Base-by-base conservation (phyloP, 140 eudicot genomes). In the Ambrosia hybrid region DNA sequence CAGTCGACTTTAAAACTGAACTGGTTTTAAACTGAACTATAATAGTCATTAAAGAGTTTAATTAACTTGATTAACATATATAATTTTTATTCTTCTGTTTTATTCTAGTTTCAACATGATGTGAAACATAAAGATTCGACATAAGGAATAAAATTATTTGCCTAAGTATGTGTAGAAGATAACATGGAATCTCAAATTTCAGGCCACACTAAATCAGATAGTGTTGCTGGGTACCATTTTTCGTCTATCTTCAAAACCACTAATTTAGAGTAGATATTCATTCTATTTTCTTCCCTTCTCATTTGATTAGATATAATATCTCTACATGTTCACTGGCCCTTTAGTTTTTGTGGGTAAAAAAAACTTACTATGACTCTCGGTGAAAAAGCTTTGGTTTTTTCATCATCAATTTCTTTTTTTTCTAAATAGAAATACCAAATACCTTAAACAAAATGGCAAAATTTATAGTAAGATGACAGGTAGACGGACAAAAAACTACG, bases 101-200 rank as follows among this genome's bases (percentile, higher is more conserved):
- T 41, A 65, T 65, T 65, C 53, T 39, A 41, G 37, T 64, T 64
- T 64, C 10, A 39, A 6, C 14, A 65, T 65, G 15, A 65, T 16
- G 37, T 15, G 70, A 73, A 73, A 36, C 43, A 49, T 34, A 38
- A 53, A 53, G 34, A 43, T 5, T 70, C 41, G 60, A 9, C 70
- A 16, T 3, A 21, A 6, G 58, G 70, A 71, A 71, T 45, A 78
- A 65, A 58, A 72, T 56, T 45, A 65, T 56, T 64, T 38, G 61
- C 55, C 56, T 33, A 41, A 71, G 65, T 51, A 71, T 53, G 67
- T 53, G 9, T 43, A 55, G 78, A 37, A 65, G 70, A 65, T 78
- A 65, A 56, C 49, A 72, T 46, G 82, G 82, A 72, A 78, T 78
- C 58, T 55, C 9, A 12, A 57, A 64, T 13, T 78, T 72, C 16